phyloP scores from a whole-genome alignment of 2,329 filamentous ascomycete genomes.

The Stagonosporopsis rhizophila region DNA sequence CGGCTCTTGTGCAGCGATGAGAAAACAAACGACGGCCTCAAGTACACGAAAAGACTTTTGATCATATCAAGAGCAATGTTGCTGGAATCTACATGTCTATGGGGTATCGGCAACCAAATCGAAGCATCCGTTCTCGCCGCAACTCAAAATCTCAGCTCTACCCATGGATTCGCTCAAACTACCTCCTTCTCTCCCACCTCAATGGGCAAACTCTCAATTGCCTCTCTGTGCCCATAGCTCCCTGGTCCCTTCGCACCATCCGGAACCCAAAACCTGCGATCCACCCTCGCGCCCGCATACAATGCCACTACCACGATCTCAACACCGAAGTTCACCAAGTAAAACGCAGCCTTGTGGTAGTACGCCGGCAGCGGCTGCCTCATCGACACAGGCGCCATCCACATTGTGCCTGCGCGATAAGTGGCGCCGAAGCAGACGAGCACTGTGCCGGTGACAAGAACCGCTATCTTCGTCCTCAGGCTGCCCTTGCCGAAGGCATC shows the following conservation, averaged over 20 bases:
- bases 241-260: constrained; percentile 66
- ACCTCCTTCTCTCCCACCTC: background rate
- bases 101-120: too few species aligned
- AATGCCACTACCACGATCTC: constrained; percentile 73
- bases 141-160: background rate
- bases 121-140: background rate
- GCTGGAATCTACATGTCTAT: too few species aligned
- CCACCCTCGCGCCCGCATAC: constrained; percentile 72
- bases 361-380: constrained; percentile 69
- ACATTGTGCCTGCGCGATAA: constrained; percentile 70
- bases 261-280: constrained; percentile 78
- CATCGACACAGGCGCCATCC: constrained; percentile 54
- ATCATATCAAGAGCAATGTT: too few species aligned
- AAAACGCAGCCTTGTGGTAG: constrained; percentile 74
- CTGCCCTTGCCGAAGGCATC: constrained; percentile 71
- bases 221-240: constrained; percentile 8
- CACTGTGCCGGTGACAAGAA: constrained; percentile 65
- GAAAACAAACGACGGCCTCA: too few species aligned
- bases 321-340: constrained; percentile 76
- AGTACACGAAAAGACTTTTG: too few species aligned
- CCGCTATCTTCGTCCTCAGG: constrained; percentile 67
- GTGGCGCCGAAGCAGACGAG: constrained; percentile 72
- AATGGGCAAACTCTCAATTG: background rate
- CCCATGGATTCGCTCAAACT: background rate
- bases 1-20: too few species aligned